Conservation (phyloP, 2,329 filamentous ascomycete species). For the Stylonectria norvegica region DNA sequence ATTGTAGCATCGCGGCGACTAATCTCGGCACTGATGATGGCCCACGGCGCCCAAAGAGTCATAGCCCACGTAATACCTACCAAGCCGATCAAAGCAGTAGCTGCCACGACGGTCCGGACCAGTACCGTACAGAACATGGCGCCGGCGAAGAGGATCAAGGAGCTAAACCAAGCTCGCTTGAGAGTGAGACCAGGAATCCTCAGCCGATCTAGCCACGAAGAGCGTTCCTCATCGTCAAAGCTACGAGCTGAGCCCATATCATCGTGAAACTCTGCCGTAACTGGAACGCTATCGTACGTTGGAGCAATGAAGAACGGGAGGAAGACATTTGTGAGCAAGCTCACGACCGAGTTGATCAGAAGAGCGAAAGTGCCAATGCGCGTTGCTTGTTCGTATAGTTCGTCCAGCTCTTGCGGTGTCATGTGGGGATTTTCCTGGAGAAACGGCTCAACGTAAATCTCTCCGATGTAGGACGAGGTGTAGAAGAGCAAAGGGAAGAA, state of each 20-base stretch:
- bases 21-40: slow-evolving; percentile 91
- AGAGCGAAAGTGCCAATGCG: slow-evolving; percentile 85
- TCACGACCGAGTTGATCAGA: slow-evolving; percentile 82
- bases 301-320: slow-evolving; percentile 83
- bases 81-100: slow-evolving; percentile 73
- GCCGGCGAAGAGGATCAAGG: slow-evolving; percentile 76
- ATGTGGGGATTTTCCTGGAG: slow-evolving; percentile 76
- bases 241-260: slow-evolving; percentile 29
- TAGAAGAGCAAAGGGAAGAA: slow-evolving; percentile 97
- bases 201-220: slow-evolving; percentile 55
- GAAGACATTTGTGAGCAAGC: slow-evolving; percentile 75
- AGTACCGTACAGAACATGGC: slow-evolving; percentile 84
- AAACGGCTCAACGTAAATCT: slow-evolving; percentile 84
- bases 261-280: slow-evolving; percentile 28
- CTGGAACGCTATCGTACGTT: slow-evolving; percentile 59
- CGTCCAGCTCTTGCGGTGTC: slow-evolving; percentile 70
- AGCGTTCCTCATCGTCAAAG: slow-evolving; percentile 33
- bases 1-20: slow-evolving; percentile 68
- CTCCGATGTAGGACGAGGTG: slow-evolving; percentile 87
- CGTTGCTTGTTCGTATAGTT: slow-evolving; percentile 79
- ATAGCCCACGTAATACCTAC: slow-evolving; percentile 91
- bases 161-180: slow-evolving; percentile 80
- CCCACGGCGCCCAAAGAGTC: slow-evolving; percentile 91
- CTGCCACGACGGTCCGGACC: slow-evolving; percentile 66
- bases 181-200: slow-evolving; percentile 82